Evolutionary conservation across 306 rosid species (phyloP).

Genomic region (Cucurbita argyrosperma): DNA sequence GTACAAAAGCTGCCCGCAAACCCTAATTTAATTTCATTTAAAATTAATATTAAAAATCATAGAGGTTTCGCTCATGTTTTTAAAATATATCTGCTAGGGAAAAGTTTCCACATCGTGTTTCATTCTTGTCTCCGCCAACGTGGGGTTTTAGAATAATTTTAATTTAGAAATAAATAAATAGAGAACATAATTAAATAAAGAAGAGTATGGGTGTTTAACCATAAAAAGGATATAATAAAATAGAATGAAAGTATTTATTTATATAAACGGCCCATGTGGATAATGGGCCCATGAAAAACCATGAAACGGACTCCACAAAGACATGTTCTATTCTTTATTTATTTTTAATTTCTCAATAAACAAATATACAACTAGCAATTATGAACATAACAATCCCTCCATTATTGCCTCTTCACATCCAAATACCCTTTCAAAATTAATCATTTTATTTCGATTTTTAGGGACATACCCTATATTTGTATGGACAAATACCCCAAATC

Average conservation of each 20-base stretch:
- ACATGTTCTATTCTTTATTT: constrained; percentile 27
- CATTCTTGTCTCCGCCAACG: too few relatives aligned
- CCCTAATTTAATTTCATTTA: too few relatives aligned
- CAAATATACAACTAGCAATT: constrained; percentile 56
- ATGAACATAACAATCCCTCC: constrained; percentile 41
- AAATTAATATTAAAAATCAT: too few relatives aligned
- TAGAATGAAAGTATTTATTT: constrained; percentile 19
- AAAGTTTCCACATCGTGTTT: too few relatives aligned
- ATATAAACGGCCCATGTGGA: constrained; percentile 71
- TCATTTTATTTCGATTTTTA: constrained; percentile 12
- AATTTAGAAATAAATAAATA: neutral
- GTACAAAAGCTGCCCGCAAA: too few relatives aligned
- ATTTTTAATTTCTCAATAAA: neutral
- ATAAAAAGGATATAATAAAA: neutral
- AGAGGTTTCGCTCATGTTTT: too few relatives aligned
- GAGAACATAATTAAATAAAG: neutral
- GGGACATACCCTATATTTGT: constrained; percentile 24
- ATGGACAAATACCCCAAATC: constrained; percentile 20
- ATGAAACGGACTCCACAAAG: constrained; percentile 61
- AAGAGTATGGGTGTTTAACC: constrained; percentile 2
- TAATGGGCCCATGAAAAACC: constrained; percentile 53
- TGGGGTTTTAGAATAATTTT: too few relatives aligned
- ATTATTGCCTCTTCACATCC: constrained; percentile 66
- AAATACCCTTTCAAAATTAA: constrained; percentile 1
- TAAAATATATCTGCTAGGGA: too few relatives aligned